Evolutionary conservation across 2,329 filamentous ascomycete genomes (phyloP).

Genomic region (Ceratocystis eucalypticola): DNA sequence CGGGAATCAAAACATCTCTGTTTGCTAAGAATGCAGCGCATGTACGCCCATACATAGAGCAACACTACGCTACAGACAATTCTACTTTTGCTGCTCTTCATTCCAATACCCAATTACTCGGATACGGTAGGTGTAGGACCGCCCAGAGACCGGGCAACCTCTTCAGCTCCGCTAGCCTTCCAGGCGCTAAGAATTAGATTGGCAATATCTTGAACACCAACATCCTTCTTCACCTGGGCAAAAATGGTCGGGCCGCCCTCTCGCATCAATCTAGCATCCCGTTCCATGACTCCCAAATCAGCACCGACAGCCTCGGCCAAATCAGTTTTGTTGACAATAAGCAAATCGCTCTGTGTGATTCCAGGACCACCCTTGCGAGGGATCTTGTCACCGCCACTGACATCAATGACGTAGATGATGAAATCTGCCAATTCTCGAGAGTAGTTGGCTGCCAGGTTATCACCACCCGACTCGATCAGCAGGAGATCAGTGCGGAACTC

Average conservation of each 20-base stretch:
- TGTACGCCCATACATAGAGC: too few relatives aligned
- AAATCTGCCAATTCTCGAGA: constrained; percentile 87
- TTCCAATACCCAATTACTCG: constrained; percentile 8
- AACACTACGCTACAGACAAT: too few relatives aligned
- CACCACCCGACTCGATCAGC: constrained; percentile 88
- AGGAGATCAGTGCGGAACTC: constrained; percentile 70
- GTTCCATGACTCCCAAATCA: constrained; percentile 84
- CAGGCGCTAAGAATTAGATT: constrained; percentile 82
- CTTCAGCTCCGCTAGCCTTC: constrained; percentile 74
- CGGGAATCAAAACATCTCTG: background rate
- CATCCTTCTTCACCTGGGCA: constrained; percentile 87
- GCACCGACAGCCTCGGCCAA: constrained; percentile 81
- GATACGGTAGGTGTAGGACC: constrained; percentile 42
- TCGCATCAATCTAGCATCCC: constrained; percentile 85
- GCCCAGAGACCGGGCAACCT: constrained; percentile 38
- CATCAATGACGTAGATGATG: constrained; percentile 98
- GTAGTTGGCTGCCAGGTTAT: constrained; percentile 97
- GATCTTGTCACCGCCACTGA: constrained; percentile 91
- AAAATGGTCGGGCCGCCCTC: constrained; percentile 94
- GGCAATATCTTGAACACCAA: constrained; percentile 74
- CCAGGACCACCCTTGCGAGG: constrained; percentile 91
- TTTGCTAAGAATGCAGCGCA: too few relatives aligned
- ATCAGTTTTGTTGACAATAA: constrained; percentile 97
- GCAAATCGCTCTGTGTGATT: constrained; percentile 87
- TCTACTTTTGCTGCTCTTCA: background rate